These are phyloP conservation scores for Populus nigra DNA, from an alignment of 345 rosid species.

Conservation along the genomic window DNA sequence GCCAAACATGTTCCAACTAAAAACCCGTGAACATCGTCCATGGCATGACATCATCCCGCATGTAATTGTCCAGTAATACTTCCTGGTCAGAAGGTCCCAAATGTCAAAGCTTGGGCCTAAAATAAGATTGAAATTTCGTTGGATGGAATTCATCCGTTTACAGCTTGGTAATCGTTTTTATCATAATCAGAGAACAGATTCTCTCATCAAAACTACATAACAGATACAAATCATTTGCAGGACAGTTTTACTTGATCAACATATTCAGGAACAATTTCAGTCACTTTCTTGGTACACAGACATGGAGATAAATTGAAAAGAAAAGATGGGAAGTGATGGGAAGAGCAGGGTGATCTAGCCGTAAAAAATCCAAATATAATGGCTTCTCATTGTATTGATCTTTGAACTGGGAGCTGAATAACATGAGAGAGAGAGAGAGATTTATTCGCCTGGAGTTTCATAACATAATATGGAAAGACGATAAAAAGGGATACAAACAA, in stretches of 20 bases:
- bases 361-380: background rate
- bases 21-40: background rate
- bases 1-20: background rate
- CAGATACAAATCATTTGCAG: slow-evolving; percentile 5
- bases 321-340: background rate
- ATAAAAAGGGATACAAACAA: background rate
- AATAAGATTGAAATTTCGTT: background rate
- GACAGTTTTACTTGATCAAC: background rate
- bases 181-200: background rate
- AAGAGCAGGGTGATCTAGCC: background rate
- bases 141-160: background rate
- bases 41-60: too few species aligned
- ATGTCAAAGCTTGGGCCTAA: background rate
- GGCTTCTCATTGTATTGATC: background rate
- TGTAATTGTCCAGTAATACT: background rate
- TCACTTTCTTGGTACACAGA: background rate
- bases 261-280: background rate
- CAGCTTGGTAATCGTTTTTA: background rate
- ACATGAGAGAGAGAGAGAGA: background rate
- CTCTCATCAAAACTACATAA: background rate
- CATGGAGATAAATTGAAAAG: background rate
- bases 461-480: background rate
- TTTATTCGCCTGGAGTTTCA: background rate
- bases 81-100: background rate
- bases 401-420: slow-evolving; percentile 5